Percentiles rank a stretch among this genome's conserved stretches.
These are phyloP conservation scores for Sarocladiaceae sp. DNA, from an alignment of 2,329 filamentous ascomycete species.

Conservation along the genomic window DNA sequence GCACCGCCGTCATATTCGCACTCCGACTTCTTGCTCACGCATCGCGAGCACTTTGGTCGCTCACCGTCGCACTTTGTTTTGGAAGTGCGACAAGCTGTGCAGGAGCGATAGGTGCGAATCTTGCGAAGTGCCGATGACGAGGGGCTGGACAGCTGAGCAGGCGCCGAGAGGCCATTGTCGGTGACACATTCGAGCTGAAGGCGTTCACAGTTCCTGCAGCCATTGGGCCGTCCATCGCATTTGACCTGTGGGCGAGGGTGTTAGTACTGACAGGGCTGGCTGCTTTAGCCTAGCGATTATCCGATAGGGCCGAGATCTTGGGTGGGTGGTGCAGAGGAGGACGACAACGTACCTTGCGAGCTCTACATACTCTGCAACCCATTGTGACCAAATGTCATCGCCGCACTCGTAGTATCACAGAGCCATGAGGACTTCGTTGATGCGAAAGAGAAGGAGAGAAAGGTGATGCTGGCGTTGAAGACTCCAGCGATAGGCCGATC, in stretches of 20 bases:
- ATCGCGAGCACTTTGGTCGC: constrained; percentile 31
- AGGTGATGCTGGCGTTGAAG: background rate
- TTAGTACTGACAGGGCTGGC: constrained; percentile 1
- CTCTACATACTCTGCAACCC: constrained; percentile 34
- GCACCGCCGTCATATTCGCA: constrained; percentile 33
- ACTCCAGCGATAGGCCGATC: background rate
- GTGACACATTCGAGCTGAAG: constrained; percentile 34
- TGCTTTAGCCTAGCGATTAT: constrained; percentile 5
- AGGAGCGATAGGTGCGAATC: constrained; percentile 35
- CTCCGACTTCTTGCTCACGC: constrained; percentile 25
- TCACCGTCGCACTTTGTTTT: constrained; percentile 37
- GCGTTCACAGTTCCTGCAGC: constrained; percentile 36
- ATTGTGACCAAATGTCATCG: too few relatives aligned
- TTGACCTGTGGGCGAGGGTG: constrained; percentile 27
- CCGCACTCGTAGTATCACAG: too few relatives aligned
- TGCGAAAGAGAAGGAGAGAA: background rate
- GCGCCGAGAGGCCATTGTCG: constrained; percentile 22
- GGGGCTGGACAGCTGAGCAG: constrained; percentile 14
- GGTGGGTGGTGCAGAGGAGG: background rate
- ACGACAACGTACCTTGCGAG: constrained; percentile 27
- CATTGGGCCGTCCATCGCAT: constrained; percentile 34
- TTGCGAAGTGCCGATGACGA: constrained; percentile 27
- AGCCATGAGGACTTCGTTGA: too few relatives aligned
- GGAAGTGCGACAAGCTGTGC: constrained; percentile 29
- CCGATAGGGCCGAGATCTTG: constrained; percentile 7